phyloP scores from a whole-genome alignment of 192 early-diverging fungal genomes.

The Coemansia sp. region DNA sequence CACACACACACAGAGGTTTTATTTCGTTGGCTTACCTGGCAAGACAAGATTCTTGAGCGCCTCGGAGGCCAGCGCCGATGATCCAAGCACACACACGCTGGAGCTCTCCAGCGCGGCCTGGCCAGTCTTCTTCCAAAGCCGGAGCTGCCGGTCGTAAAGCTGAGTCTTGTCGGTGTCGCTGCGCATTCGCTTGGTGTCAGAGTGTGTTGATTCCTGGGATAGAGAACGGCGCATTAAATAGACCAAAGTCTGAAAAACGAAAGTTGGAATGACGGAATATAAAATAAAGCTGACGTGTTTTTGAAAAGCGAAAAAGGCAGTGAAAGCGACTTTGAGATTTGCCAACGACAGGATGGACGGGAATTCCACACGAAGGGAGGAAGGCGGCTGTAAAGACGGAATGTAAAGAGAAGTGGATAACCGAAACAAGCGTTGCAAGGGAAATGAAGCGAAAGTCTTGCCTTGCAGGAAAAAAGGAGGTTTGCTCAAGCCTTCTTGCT shows the following conservation, averaged over 20 bases:
- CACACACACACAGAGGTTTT: not conserved
- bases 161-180: slow-evolving; percentile 37
- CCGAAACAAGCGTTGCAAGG: too few species aligned
- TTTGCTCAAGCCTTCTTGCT: not conserved
- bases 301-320: not conserved
- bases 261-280: not conserved
- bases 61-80: slow-evolving; percentile 82
- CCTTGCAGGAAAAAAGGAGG: too few species aligned
- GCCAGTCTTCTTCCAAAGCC: slow-evolving; percentile 90
- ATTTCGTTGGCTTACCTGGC: slow-evolving; percentile 64
- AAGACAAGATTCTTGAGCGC: slow-evolving; percentile 93
- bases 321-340: not conserved
- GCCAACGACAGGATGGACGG: not conserved
- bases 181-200: slow-evolving; percentile 43
- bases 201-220: slow-evolving; percentile 15
- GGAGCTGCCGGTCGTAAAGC: slow-evolving; percentile 50
- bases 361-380: too few species aligned
- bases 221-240: slow-evolving; percentile 39
- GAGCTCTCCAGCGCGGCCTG: slow-evolving; percentile 84
- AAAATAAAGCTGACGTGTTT: not conserved
- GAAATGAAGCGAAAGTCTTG: not conserved
- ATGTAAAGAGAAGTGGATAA: too few species aligned
- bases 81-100: slow-evolving; percentile 82
- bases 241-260: not conserved
- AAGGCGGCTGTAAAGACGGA: too few species aligned